Percentiles rank a stretch among this genome's conserved stretches.
These are phyloP conservation scores for Didymellaceae sp. DNA, from an alignment of 2,329 filamentous ascomycete genomes.

Conservation along the genomic window DNA sequence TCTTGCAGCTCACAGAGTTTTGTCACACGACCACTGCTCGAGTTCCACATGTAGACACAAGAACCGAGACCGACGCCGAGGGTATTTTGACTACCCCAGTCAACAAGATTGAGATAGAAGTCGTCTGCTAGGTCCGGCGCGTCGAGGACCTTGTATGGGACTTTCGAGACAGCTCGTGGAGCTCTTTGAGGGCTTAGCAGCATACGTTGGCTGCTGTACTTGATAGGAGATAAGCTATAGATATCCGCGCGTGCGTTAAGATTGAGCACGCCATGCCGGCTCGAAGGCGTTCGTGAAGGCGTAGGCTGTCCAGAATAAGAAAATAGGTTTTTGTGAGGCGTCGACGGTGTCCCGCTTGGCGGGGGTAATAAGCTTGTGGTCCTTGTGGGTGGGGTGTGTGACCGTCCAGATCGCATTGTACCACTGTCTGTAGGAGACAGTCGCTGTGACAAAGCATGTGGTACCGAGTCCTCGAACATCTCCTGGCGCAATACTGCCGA, in stretches of 20 bases:
- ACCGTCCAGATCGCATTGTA: conserved; percentile 68
- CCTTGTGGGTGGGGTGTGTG: conserved; percentile 80
- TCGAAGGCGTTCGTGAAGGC: conserved; percentile 87
- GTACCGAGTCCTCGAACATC: conserved; percentile 88
- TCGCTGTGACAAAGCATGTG: conserved; percentile 74
- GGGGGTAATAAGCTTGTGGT: conserved; percentile 69
- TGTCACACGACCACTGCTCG: conserved; percentile 85
- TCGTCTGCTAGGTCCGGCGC: conserved; percentile 95
- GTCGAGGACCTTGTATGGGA: conserved; percentile 96
- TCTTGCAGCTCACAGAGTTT: conserved; percentile 92
- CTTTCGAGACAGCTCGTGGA: conserved; percentile 89
- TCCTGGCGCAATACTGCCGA: conserved; percentile 87
- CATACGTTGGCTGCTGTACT: conserved; percentile 91
- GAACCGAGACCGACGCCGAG: conserved; percentile 90
- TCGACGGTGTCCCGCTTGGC: conserved; percentile 82
- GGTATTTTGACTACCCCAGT: conserved; percentile 96
- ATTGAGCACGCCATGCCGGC: conserved; percentile 79
- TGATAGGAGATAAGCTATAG: conserved; percentile 93
- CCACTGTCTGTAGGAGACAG: conserved; percentile 60
- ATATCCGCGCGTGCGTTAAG: conserved; percentile 89
- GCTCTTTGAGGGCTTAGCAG: conserved; percentile 88
- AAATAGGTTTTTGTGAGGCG: conserved; percentile 96
- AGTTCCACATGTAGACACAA: conserved; percentile 99
- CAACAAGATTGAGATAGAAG: conserved; percentile 96
- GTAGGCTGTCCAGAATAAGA: conserved; percentile 88